Base-by-base conservation (phyloP, 2,329 filamentous ascomycete species). In the Fusarium sp. region DNA sequence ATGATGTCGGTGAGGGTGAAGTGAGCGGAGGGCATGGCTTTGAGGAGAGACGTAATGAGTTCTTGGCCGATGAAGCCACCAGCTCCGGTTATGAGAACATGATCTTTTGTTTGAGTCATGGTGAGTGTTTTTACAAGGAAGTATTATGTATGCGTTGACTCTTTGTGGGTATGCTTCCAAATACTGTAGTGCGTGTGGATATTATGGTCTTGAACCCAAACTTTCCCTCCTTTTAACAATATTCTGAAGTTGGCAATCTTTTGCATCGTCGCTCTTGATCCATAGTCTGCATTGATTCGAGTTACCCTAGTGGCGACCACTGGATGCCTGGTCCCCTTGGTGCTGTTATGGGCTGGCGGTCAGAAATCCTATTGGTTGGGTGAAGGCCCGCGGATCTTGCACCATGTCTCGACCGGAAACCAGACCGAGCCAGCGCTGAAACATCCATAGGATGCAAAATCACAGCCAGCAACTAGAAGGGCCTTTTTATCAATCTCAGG, bases 11-110 rank as follows among this genome's bases (percentile, higher is more conserved):
- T 90, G 36, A 91, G 82, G 49, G 86, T 85, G 61, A 92, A 81
- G 58, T 84, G 82, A 24, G 85, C 63, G 3, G 70, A 63, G 10
- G 75, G 66, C 20, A 78, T 75, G 4, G 79, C 76, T 33, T 85
- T 82, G 33, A 92, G 82, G 5, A 92, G 84, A 38, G 88, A 85
- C 62, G 84, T 83, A 4, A 89, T 87, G n/a, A 92, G 85, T 44
- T 88, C 85, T 79, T 91, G 90, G 76, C 90, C 90, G 58, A 92
- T 88, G 78, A 92, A 92, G 66, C 90, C 90, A 55, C 88, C 88
- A 10, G 86, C 90, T 24, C 90, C 90, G 7, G 90, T 92, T 73
- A 92, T 90, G 75, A 92, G 86, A 42, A 92, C 84, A 1, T 57
- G 28, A 12, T 77, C 64, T 28, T 65, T 63, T 33, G 51, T 42